Evolutionary conservation across 2,329 filamentous ascomycete genomes (phyloP), one percentile per base, ranked within the genome.

Genomic region (Ceratocystiopsis brevicomis): DNA sequence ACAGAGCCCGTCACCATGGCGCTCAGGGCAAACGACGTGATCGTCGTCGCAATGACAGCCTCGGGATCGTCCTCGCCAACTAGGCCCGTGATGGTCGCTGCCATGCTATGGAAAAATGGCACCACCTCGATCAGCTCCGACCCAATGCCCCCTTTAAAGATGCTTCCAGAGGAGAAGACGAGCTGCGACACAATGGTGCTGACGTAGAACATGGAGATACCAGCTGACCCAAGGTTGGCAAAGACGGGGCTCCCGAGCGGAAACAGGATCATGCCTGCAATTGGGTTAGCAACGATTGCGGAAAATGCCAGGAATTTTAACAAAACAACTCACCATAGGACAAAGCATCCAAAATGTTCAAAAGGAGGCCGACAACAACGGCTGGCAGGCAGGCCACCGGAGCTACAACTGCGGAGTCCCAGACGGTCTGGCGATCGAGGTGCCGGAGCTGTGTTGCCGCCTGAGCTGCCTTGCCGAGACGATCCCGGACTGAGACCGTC

Each of bases 71-170:
- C 77, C 48, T 81, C 74, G 15, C 88, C 84, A 50, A 98, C 78
- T 38, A 72, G 68, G 14, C 68, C 66, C 50, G 90, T 76, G 55
- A 96, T 95, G 30, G 81, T 88, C 49, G 79, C 77, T 1, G 90
- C 87, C 88, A 98, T 98, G 54, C 88, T 93, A 62, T 98, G 90
- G 58, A 98, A 96, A 63, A 98, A 98, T 0, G 88, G 90, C 1
- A 98, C 88, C 1, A 96, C 88, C 62, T 98, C 90, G 51, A 96
- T 98, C 77, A 98, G 78, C 59, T 98, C 90, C 3, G 90, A 96
- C 6, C 90, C 90, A 46, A 98, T 77, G 4, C 84, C 86, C 15
- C 90, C 88, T 51, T 73, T 80, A 63, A 98, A 98, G 33, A 84
- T 77, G 54, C 87, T 95, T 1, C 85, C 81, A 17, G 71, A 69